Evolutionary conservation across 2,329 filamentous ascomycete genomes (phyloP), one percentile per base, ranked within the genome.

Genomic region (Colletotrichum echinochloae): DNA sequence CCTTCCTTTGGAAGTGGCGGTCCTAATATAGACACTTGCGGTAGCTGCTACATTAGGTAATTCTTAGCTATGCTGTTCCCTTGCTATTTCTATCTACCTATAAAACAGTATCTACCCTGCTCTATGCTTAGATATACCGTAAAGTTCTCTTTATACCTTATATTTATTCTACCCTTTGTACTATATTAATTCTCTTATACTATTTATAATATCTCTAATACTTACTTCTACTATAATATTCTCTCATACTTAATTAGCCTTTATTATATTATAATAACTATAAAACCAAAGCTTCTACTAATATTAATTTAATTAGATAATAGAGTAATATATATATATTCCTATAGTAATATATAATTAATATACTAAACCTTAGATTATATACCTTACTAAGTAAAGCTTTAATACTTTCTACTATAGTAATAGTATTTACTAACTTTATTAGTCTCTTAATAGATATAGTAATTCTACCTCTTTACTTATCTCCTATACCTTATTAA

Each of bases 11-110:
- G n/a, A n/a, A n/a, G n/a, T n/a, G n/a, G n/a, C n/a, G n/a, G n/a
- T n/a, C n/a, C n/a, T 64, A 26, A 48, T 8, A 54, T 55, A 16
- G 23, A 23, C 49, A 23, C 55, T 64, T 55, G 49, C 37, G 28
- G 60, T 28, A 64, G 35, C 28, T 64, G 39, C 60, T 8, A 64
- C 26, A 64, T 64, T 11, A 14, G 49, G 60, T 64, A 64, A 64
- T 64, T 64, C 49, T 64, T 37, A 11, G 60, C 60, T 5, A 64
- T 46, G 37, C 60, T n/a, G n/a, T 20, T 23, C 39, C 39, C 49
- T 64, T 18, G 49, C 60, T 23, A 49, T 64, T 64, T n/a, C n/a
- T n/a, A n/a, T n/a, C n/a, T n/a, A n/a, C n/a, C n/a, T n/a, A n/a
- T n/a, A n/a, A n/a, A n/a, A 49, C 3, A 18, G 57, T 41, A 41